Evolutionary conservation across 768 basidiomycete genomes (phyloP), one percentile per base, ranked within the genome.

Genomic region (Leucocoprinus birnbaumii): DNA sequence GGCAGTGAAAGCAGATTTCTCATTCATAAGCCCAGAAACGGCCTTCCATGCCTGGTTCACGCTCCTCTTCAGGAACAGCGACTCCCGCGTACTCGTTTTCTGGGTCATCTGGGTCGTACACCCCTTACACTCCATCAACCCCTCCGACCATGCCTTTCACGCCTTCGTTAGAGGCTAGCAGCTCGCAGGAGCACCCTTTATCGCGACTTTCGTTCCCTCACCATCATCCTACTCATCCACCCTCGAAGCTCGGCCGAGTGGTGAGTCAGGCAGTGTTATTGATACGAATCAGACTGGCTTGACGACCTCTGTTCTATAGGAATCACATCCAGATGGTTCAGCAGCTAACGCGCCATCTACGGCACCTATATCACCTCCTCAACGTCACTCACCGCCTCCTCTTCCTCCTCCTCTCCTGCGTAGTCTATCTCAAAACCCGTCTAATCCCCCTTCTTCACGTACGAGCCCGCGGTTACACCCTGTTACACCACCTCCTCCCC

Each of bases 61-160:
- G 72, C 48, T 75, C 79, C 8, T 73, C 76, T 34, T 82, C 82
- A 4, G 82, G 81, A 7, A 76, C 80, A 2, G 69, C 79, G 3
- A 80, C 75, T 53, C 80, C 80, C 24, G 72, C 77, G 8, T 67
- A 71, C 58, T 67, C 68, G 7, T 63, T 71, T 57, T 66, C 67
- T n/a, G 45, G 56, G 22, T 65, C 67, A 35, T 66, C 73, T 27
- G 63, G 64, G 0, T 55, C 67, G 6, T 65, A 68, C 53, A 67
- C 69, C 2, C 66, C 71, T 3, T 65, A 68, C 53, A 67, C 69
- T 3, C 66, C 71, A 37, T 61, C 68, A 50, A 54, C 70, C 55
- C 58, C 69, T 49, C 61, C 69, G 55, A 34, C 62, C 59, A 10
- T 57, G 58, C 55, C 57, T 31, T 53, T 66, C 61, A 13, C 66